A percentile compares a stretch with the other conserved stretches of the same genome.
These are phyloP conservation scores for Boletus patriciae DNA, from an alignment of 768 basidiomycete genomes.

Conservation along the genomic window DNA sequence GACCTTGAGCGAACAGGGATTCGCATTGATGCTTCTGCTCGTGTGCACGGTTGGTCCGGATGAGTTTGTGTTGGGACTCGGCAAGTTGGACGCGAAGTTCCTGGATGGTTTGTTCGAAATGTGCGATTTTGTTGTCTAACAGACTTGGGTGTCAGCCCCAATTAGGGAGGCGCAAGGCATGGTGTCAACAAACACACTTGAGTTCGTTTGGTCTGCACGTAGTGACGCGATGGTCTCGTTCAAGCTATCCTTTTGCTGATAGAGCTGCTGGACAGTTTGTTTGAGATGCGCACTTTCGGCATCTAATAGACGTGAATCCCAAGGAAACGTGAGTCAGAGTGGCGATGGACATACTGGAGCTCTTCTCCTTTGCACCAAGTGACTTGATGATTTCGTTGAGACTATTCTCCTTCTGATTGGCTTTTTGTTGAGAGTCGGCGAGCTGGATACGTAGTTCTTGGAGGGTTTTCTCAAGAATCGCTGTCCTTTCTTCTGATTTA, in stretches of 20 bases:
- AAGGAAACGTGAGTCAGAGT: background rate
- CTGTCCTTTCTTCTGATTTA: too few relatives aligned
- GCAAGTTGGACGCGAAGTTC: background rate
- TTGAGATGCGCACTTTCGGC: background rate
- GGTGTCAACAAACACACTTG: background rate
- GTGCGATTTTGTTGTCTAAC: too few relatives aligned
- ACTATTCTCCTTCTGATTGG: too few relatives aligned
- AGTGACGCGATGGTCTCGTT: background rate
- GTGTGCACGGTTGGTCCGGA: background rate
- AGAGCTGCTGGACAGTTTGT: background rate
- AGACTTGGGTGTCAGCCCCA: too few relatives aligned
- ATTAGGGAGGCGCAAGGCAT: background rate
- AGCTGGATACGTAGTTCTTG: too few relatives aligned
- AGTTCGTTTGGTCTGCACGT: background rate
- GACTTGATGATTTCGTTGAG: background rate
- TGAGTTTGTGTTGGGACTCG: background rate
- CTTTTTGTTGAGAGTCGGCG: too few relatives aligned
- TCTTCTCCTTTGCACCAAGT: background rate
- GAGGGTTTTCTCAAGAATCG: too few relatives aligned
- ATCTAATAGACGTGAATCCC: background rate
- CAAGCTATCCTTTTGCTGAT: background rate
- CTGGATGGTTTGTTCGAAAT: too few relatives aligned
- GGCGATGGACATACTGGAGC: background rate
- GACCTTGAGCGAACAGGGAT: background rate
- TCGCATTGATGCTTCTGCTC: constrained; percentile 9